Base-by-base conservation (phyloP, 2,329 filamentous ascomycete species). In the Cladosporium colombiae region DNA sequence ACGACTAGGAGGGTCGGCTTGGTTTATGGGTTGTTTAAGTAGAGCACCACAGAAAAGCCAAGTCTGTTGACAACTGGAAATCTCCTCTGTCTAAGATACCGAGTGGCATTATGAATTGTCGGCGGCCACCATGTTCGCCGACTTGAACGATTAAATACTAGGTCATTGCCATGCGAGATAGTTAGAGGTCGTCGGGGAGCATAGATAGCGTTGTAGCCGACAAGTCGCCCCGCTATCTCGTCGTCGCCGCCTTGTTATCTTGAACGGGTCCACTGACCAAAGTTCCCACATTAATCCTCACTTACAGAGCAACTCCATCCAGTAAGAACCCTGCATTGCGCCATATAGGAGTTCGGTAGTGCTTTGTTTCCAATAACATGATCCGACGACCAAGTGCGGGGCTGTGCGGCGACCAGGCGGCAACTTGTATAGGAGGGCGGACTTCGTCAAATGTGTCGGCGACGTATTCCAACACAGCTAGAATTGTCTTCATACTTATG, bases 221-320 rank as follows among this genome's bases (percentile, higher is more conserved):
- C 29, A 55, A 55, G 27, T 31, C 52, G 52, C 46, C 46, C 21
- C 46, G 21, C 46, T 50, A 50, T 50, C 46, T 50, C 46, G 46
- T 50, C 14, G 46, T 7, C 46, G 31, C 31, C 31, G 31, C 31
- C 8, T 33, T 11, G 31, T n/a, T 50, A 50, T 50, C 46, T 13
- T 50, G 46, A 5, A 21, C 3, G 46, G 21, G 5, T 21, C 8
- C 21, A 44, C 16, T 16, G 46, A 25, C 21, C 44, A n/a, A 25
- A 8, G 23, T 50, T 2, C 3, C 46, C 14, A 25, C 46, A 50
- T 25, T 7, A 25, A 25, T 13, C 46, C 11, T 21, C 13, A 13
- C 46, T 50, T 25, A 50, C n/a, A 13, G 21, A 25, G 21, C 1
- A 1, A 25, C n/a, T 21, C 10, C 46, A 13, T 13, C 46, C 21